phyloP scores from a whole-genome alignment of 257 asterid genomes.

The Fraxinus cuspidata region DNA sequence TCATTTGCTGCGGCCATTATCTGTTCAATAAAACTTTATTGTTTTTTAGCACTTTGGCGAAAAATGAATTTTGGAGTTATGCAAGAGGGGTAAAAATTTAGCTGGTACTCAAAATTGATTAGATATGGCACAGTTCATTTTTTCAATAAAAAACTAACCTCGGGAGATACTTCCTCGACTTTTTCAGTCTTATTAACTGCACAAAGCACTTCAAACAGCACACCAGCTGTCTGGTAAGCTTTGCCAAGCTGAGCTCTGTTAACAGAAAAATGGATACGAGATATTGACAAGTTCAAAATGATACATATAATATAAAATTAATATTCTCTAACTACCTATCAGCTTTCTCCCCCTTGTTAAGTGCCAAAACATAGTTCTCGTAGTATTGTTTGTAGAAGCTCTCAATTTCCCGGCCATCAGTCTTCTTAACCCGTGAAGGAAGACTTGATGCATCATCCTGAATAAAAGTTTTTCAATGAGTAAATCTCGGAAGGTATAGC shows the following conservation, averaged over 20 bases:
- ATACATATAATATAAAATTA: too few relatives aligned
- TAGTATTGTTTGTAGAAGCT: slow-evolving; percentile 96
- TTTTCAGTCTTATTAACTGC: slow-evolving; percentile 79
- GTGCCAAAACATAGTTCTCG: slow-evolving; percentile 88
- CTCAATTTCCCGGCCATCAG: slow-evolving; percentile 96
- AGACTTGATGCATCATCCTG: slow-evolving; percentile 92
- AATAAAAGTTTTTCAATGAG: slow-evolving; percentile 21
- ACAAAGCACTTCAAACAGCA: slow-evolving; percentile 84
- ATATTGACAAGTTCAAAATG: too few relatives aligned
- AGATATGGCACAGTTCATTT: too few relatives aligned
- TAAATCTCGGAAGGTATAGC: background rate
- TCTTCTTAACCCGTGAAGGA: slow-evolving; percentile 80
- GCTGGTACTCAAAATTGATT: background rate
- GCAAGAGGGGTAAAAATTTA: too few relatives aligned
- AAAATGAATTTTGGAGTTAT: too few relatives aligned
- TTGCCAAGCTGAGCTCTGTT: slow-evolving; percentile 92
- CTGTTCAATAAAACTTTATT: slow-evolving; percentile 30
- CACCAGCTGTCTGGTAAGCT: slow-evolving; percentile 84
- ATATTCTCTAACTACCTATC: slow-evolving; percentile 53
- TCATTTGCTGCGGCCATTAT: slow-evolving; percentile 82
- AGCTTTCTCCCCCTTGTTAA: slow-evolving; percentile 94
- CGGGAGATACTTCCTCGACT: slow-evolving; percentile 81
- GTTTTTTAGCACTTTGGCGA: too few relatives aligned
- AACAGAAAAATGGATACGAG: too few relatives aligned
- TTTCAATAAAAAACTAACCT: slow-evolving; percentile 43